phyloP scores from a whole-genome alignment of 345 rosid genomes.

The Eucalyptus virginea region DNA sequence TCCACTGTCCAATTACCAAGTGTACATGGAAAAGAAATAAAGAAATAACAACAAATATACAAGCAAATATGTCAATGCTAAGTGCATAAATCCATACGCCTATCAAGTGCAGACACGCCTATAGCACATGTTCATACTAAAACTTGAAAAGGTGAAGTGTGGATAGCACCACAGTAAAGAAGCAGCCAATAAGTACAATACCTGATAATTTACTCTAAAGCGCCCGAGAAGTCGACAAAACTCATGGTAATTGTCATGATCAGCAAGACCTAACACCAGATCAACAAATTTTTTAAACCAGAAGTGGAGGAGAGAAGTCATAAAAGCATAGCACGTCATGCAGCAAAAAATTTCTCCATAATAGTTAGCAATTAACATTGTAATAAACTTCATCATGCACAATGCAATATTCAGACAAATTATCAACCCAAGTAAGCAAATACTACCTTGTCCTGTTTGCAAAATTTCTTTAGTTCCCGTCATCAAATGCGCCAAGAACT shows the following conservation, averaged over 20 bases:
- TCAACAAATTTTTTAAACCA: not conserved
- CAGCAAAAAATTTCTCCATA: not conserved
- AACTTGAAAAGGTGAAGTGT: not conserved
- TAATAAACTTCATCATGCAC: not conserved
- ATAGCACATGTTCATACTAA: not conserved
- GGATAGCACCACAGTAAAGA: not conserved
- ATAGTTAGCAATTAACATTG: not conserved
- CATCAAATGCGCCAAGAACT: conserved; percentile 88
- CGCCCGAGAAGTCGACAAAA: conserved; percentile 99
- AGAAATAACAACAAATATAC: not conserved
- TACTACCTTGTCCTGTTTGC: conserved; percentile 78
- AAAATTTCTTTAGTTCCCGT: conserved; percentile 95
- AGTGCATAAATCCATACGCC: not conserved
- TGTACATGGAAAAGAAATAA: not conserved
- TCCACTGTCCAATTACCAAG: not conserved
- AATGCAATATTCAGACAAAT: not conserved
- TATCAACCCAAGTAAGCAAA: not conserved
- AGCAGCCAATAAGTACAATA: not conserved
- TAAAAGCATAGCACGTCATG: not conserved
- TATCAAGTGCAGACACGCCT: not conserved
- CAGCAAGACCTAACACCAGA: conserved; percentile 78
- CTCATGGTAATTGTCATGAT: conserved; percentile 99
- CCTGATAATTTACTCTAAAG: conserved; percentile 94
- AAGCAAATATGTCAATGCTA: not conserved
- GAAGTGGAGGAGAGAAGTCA: not conserved